Base-by-base conservation (phyloP, 768 basidiomycete species). In the Tricholoma matsutake region DNA sequence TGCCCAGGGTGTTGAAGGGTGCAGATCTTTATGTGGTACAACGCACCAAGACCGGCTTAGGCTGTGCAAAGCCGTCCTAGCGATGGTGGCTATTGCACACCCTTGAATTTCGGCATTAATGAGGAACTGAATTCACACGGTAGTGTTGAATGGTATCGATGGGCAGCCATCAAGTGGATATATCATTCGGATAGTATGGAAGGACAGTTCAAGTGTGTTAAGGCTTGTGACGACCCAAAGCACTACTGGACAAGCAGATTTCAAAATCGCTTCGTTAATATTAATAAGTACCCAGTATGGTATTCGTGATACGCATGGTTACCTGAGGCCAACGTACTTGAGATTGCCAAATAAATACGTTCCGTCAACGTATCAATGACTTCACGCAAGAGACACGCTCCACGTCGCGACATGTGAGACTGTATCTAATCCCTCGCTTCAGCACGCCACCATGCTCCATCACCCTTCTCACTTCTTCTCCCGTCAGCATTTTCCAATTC, bases 391-490 rank as follows among this genome's bases (percentile, higher is more conserved):
- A 75, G 53, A 92, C 87, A 67, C 83, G 89, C 58, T 80, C 82
- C 2, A 95, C 89, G 68, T 91, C 90, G 56, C 94, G 81, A 70
- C 91, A 96, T 1, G 95, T 96, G 68, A 96, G 72, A 74, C 93
- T 96, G 57, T 91, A 86, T 69, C 95, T 76, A 39, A 80, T 80
- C 16, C 76, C 75, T 62, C 95, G 81, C 63, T 71, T 68, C 59
- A 94, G 72, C 29, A 71, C 69, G 7, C 83, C 83, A n/a, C 86
- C 87, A 14, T 74, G 69, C 41, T 67, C 54, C 54, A 88, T 70
- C 9, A 75, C 73, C 43, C 74, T 72, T 56, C 73, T 69, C 34
- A 75, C 71, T 34, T 70, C 69, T 54, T 79, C 67, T 34, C 76
- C 79, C 22, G 69, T 75, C 37, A 96, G 70, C 62, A 80, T 69